Evolutionary conservation across 768 basidiomycete genomes (phyloP).

Genomic region (Agaricus sinodeliciosus): DNA sequence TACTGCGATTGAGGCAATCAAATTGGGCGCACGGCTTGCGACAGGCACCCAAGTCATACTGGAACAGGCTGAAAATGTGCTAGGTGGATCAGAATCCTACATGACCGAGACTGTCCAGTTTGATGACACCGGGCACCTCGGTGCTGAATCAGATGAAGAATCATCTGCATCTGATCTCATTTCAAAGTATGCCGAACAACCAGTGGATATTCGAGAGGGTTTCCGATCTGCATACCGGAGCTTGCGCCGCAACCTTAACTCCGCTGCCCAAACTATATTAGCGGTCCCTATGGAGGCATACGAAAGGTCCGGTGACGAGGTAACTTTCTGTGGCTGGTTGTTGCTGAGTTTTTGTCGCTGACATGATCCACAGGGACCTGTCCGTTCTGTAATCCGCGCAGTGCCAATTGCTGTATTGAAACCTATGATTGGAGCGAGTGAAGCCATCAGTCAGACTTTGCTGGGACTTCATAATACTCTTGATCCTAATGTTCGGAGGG

Average conservation of each 20-base stretch:
- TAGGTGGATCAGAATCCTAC: conserved; percentile 67
- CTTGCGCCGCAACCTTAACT: conserved; percentile 77
- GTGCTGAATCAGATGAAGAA: conserved; percentile 27
- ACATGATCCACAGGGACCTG: conserved; percentile 60
- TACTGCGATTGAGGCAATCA: conserved; percentile 93
- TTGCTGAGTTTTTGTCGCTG: background rate
- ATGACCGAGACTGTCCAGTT: conserved; percentile 60
- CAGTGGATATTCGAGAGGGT: conserved; percentile 76
- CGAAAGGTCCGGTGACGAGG: conserved; percentile 89
- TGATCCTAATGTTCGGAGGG: conserved; percentile 76
- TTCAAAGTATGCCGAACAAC: conserved; percentile 92
- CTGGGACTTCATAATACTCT: conserved; percentile 90
- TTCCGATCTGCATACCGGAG: conserved; percentile 89
- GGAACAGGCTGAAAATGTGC: conserved; percentile 87
- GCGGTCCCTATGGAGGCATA: conserved; percentile 99
- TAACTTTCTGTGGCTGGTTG: conserved; percentile 17
- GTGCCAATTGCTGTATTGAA: conserved; percentile 96
- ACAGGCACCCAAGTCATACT: conserved; percentile 97
- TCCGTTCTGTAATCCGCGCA: conserved; percentile 90
- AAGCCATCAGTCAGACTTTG: conserved; percentile 93
- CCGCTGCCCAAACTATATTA: conserved; percentile 96
- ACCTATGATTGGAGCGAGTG: conserved; percentile 97
- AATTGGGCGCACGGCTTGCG: conserved; percentile 87
- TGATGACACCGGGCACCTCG: conserved; percentile 25
- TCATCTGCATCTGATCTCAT: conserved; percentile 48